phyloP scores from a whole-genome alignment of 2,329 filamentous ascomycete species.

The Trichophyton simii region DNA sequence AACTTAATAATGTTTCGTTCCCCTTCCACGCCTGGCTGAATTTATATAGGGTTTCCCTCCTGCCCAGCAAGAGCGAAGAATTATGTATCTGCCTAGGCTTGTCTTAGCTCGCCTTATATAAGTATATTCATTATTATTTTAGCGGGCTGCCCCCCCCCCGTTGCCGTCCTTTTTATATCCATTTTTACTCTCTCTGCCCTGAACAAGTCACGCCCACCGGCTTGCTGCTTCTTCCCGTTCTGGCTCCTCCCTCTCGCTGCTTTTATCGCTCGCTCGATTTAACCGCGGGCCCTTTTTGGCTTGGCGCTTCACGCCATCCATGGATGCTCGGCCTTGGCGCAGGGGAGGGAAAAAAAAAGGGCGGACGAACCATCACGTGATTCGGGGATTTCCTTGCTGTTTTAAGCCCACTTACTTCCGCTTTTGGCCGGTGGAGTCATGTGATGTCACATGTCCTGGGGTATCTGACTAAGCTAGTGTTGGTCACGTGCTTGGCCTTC shows the following conservation, averaged over 20 bases:
- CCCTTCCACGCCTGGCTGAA: background rate
- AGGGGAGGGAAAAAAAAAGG: too few relatives aligned
- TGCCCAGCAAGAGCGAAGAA: background rate
- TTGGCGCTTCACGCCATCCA: too few relatives aligned
- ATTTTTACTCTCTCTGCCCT: too few relatives aligned
- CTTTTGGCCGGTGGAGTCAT: background rate
- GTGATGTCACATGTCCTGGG: background rate
- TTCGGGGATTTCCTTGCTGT: background rate
- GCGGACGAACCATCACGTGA: background rate
- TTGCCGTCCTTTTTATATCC: too few relatives aligned
- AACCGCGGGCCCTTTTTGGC: too few relatives aligned
- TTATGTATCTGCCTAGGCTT: background rate
- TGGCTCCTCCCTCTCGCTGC: background rate
- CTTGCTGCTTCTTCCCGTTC: background rate
- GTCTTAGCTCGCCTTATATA: background rate
- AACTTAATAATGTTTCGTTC: too few relatives aligned
- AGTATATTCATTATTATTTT: too few relatives aligned
- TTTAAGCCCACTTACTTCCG: background rate
- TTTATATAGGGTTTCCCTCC: background rate
- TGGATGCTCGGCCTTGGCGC: too few relatives aligned
- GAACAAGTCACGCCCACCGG: too few relatives aligned
- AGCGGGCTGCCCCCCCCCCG: too few relatives aligned
- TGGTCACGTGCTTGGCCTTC: background rate
- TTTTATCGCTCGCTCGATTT: too few relatives aligned
- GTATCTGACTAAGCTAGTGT: background rate